Evolutionary conservation across 2,329 filamentous ascomycete genomes (phyloP), one percentile per base, ranked within the genome.

Genomic region (Beauveria scarabaeidicola): DNA sequence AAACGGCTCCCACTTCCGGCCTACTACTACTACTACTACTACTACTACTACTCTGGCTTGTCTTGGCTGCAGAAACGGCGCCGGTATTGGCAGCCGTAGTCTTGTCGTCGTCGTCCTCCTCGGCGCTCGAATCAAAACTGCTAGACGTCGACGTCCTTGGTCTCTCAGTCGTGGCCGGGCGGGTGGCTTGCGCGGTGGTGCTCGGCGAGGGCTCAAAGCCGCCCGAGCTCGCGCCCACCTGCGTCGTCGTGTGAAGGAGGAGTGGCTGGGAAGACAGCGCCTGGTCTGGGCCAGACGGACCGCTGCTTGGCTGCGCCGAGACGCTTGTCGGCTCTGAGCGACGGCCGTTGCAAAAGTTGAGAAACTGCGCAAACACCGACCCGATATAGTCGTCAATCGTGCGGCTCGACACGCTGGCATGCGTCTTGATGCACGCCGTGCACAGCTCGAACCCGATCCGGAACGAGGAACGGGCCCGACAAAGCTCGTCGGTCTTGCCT

Each of bases 401-500:
- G 66, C 0, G 19, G 61, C 0, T 19, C 15, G 32, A 36, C 8
- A 50, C 1, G 17, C 25, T 32, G 17, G 25, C 61, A 43, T 75
- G 65, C 0, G 19, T 61, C 0, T 19, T 17, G 51, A 81, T 72
- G 63, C 83, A 86, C 0, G 4, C 5, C 0, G 65, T 25, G 68
- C 84, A 87, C 1, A 59, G 47, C 0, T 54, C 17, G 11, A 75
- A 70, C 23, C 67, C 67, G 0, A 56, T 50, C 3, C 52, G 50
- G 69, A 84, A 87, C 0, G 69, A 60, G 0, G 80, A 81, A 7
- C 54, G 68, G 0, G 54, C 0, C 0, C 57, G 63, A 66, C 85
- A 87, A 1, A 87, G 75, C 0, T 50, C 64, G 0, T 72, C 61
- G 0, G 67, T 69, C 66, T 83, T 82, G 27, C 85, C 85, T 1